These are phyloP conservation scores for Zea mays DNA, from an alignment of 176 grass and related monocot species.

Conservation along the genomic window DNA sequence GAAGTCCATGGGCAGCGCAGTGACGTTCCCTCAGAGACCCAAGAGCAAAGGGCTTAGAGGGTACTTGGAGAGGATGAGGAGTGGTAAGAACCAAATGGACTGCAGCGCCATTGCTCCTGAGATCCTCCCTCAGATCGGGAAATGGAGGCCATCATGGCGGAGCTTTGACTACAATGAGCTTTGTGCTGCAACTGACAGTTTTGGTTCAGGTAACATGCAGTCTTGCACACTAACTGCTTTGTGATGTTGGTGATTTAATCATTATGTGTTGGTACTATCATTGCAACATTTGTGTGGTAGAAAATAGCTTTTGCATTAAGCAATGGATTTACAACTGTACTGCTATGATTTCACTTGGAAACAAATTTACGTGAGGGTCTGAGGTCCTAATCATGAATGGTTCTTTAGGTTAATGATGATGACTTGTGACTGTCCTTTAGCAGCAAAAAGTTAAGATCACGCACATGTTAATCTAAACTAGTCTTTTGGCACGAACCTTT, in stretches of 20 bases:
- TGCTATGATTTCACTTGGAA: conserved; percentile 19
- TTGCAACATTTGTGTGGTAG: conserved; percentile 34
- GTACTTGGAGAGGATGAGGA: conserved; percentile 63
- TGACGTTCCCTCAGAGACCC: conserved; percentile 65
- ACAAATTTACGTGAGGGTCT: conserved; percentile 6
- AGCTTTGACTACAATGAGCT: conserved; percentile 87
- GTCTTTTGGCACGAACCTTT: background rate
- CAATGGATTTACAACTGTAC: conserved; percentile 28
- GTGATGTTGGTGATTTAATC: conserved; percentile 24
- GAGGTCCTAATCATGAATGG: conserved; percentile 48
- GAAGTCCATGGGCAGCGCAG: conserved; percentile 62
- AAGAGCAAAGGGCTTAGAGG: conserved; percentile 51
- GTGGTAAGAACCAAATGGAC: conserved; percentile 56
- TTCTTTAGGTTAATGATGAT: conserved; percentile 40
- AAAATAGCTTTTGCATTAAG: conserved; percentile 39
- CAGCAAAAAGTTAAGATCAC: conserved; percentile 22
- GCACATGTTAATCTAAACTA: background rate
- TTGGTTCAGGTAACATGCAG: conserved; percentile 69
- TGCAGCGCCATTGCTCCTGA: conserved; percentile 49
- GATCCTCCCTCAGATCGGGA: conserved; percentile 62
- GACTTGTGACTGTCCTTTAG: conserved; percentile 24
- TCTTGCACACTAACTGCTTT: conserved; percentile 11
- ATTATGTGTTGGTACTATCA: conserved; percentile 39
- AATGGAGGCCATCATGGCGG: conserved; percentile 87
- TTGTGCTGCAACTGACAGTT: conserved; percentile 68